Percentiles rank a stretch among this genome's conserved stretches.
These are phyloP conservation scores for Punica granatum DNA, from an alignment of 345 rosid species.

Conservation along the genomic window DNA sequence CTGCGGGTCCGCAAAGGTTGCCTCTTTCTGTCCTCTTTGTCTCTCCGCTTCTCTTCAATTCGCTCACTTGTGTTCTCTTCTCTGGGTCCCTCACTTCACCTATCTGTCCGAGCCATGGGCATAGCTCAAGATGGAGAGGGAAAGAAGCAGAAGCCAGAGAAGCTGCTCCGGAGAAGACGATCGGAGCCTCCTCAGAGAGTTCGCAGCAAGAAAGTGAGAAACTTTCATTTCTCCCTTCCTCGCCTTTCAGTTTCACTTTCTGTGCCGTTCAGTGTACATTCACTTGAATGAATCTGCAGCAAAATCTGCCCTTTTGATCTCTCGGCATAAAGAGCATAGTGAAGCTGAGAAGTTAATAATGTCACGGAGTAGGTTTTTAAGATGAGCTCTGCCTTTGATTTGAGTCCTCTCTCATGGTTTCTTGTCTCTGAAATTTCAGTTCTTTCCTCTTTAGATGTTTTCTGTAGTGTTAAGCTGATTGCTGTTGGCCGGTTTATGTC, in stretches of 20 bases:
- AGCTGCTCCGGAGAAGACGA: slow-evolving; percentile 1
- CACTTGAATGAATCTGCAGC: background rate
- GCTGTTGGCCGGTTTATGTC: background rate
- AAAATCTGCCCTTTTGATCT: background rate
- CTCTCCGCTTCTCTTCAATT: too few relatives aligned
- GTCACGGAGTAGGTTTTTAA: background rate
- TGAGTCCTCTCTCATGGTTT: background rate
- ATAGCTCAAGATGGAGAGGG: background rate
- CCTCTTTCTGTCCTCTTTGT: background rate
- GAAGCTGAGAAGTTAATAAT: background rate
- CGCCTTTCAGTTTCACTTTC: background rate
- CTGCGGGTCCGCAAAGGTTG: background rate
- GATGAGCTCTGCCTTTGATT: background rate
- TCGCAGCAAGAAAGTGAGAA: slow-evolving; percentile 3
- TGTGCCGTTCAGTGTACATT: background rate
- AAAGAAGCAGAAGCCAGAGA: slow-evolving; percentile 1
- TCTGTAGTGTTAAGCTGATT: background rate
- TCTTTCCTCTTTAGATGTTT: background rate
- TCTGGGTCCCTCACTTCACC: too few relatives aligned
- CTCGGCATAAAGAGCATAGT: background rate
- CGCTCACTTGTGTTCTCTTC: background rate
- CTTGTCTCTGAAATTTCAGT: background rate
- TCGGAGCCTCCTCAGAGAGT: background rate
- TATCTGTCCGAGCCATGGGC: slow-evolving; percentile 1
- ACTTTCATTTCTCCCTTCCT: background rate